A percentile compares a stretch with the other conserved stretches of the same genome.
These are phyloP conservation scores for Colletotrichum aenigma DNA, from an alignment of 2,329 filamentous ascomycete genomes.

Conservation along the genomic window DNA sequence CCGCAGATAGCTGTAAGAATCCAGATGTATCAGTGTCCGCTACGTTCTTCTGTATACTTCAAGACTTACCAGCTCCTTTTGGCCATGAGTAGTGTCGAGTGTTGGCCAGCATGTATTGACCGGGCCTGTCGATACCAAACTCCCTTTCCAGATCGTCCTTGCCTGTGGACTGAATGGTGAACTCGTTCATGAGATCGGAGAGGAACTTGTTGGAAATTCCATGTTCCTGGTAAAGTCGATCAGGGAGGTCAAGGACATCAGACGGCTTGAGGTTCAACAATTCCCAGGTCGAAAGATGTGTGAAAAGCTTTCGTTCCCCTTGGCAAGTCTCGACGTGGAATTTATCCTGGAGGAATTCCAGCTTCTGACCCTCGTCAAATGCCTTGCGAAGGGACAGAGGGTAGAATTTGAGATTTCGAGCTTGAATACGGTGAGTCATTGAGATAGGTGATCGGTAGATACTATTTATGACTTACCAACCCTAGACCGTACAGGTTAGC, in stretches of 20 bases:
- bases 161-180: constrained; percentile 46
- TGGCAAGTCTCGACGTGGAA: constrained; percentile 25
- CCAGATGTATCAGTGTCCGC: not conserved
- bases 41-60: not conserved
- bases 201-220: constrained; percentile 43
- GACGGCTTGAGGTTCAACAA: constrained; percentile 46
- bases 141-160: constrained; percentile 39
- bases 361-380: not conserved
- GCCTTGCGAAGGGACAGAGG: constrained; percentile 37
- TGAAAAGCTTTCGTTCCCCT: constrained; percentile 37
- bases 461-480: not conserved
- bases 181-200: constrained; percentile 24
- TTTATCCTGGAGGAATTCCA: not conserved
- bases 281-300: constrained; percentile 43
- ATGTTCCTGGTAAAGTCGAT: constrained; percentile 39
- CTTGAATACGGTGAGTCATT: constrained; percentile 22
- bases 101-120: constrained; percentile 40
- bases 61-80: constrained; percentile 45
- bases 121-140: constrained; percentile 33
- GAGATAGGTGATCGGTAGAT: not conserved
- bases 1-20: constrained; percentile 42
- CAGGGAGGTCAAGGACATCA: constrained; percentile 42
- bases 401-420: constrained; percentile 53
- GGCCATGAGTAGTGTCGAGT: constrained; percentile 55
- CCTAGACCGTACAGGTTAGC: constrained; percentile 10